A percentile compares a stretch with the other conserved stretches of the same genome.
phyloP scores from a whole-genome alignment of 257 asterid genomes.

The Nicotiana tomentosiformis region DNA sequence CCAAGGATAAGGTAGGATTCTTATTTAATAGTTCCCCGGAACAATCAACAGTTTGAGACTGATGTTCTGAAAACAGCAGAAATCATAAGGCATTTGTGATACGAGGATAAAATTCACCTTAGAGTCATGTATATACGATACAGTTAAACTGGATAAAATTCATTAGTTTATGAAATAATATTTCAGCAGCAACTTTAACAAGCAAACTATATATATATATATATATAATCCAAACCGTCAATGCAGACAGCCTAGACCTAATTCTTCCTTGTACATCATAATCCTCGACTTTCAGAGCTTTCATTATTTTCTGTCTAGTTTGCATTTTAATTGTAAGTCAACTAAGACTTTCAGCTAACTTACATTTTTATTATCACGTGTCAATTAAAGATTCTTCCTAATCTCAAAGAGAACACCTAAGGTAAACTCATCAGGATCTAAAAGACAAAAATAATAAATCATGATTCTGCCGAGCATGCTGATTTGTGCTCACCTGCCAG shows the following conservation, averaged over 20 bases:
- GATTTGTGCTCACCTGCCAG: background rate
- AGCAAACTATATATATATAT: background rate
- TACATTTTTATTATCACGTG: background rate
- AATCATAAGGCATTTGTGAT: background rate
- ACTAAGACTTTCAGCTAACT: background rate
- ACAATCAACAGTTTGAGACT: background rate
- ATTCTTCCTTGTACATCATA: background rate
- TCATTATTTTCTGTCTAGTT: background rate
- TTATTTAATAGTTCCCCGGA: background rate
- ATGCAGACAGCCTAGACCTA: background rate
- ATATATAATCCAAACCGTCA: background rate
- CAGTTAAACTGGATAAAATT: background rate
- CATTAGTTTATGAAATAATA: background rate
- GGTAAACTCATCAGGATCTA: background rate
- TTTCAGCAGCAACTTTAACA: background rate
- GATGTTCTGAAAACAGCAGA: background rate
- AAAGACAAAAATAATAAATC: background rate
- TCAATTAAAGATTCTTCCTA: background rate
- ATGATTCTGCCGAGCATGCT: background rate
- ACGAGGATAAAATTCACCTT: background rate
- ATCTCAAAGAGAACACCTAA: background rate
- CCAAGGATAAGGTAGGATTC: background rate
- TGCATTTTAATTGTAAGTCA: background rate
- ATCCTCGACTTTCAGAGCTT: background rate
- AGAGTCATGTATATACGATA: background rate